Evolutionary conservation across 257 asterid genomes (phyloP).

Genomic region (Eustoma russellianum): DNA sequence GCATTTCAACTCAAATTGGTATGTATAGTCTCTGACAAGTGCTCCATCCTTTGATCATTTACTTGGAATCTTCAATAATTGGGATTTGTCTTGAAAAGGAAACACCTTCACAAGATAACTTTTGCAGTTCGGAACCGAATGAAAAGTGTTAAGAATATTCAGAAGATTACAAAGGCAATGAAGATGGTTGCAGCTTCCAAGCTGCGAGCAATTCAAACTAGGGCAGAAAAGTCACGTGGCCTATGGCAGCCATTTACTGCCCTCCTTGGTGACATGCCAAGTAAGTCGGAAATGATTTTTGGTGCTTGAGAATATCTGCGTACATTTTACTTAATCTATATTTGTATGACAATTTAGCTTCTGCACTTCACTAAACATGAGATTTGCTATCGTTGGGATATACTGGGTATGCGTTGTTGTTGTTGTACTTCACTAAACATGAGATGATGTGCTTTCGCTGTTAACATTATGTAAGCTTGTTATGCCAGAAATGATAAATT

Average conservation of each 20-base stretch:
- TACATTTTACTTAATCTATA: too few relatives aligned
- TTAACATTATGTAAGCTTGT: too few relatives aligned
- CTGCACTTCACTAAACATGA: too few relatives aligned
- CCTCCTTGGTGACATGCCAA: conserved; percentile 91
- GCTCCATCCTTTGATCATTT: not conserved
- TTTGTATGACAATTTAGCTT: too few relatives aligned
- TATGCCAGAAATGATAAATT: too few relatives aligned
- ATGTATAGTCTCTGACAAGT: conserved; percentile 12
- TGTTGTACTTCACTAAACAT: too few relatives aligned
- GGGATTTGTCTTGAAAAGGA: conserved; percentile 10
- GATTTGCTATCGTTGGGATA: too few relatives aligned
- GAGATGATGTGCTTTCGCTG: too few relatives aligned
- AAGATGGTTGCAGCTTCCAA: conserved; percentile 99
- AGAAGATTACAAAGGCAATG: conserved; percentile 98
- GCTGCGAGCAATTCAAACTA: conserved; percentile 81
- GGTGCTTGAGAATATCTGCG: too few relatives aligned
- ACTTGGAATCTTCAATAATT: not conserved
- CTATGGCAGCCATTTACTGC: conserved; percentile 99
- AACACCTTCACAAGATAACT: conserved; percentile 12
- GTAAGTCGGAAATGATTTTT: conserved; percentile 32
- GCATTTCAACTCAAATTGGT: conserved; percentile 85
- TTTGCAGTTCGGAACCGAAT: conserved; percentile 78
- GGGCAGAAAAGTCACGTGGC: conserved; percentile 90
- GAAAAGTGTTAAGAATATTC: conserved; percentile 94
- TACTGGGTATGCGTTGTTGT: too few relatives aligned